A percentile compares a stretch with the other conserved stretches of the same genome.
phyloP scores from a whole-genome alignment of 2,329 filamentous ascomycete genomes.

The Coniella lustricola region DNA sequence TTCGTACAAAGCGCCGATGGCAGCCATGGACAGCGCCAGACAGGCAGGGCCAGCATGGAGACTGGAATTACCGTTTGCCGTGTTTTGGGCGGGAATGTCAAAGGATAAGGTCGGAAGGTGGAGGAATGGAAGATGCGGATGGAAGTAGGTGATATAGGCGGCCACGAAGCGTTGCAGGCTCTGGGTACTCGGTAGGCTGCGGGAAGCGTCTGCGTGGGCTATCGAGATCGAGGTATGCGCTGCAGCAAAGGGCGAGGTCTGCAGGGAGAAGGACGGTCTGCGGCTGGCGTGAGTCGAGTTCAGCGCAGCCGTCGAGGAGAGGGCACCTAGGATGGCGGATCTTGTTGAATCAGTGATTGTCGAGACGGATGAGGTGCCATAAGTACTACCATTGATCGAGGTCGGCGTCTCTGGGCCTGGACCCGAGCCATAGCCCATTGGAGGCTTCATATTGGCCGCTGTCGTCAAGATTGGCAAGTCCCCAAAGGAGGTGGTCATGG shows the following conservation, averaged over 20 bases:
- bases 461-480: too few species aligned
- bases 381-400: conserved; percentile 57
- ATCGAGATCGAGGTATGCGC: conserved; percentile 40
- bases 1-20: conserved; percentile 70
- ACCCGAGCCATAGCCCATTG: conserved; percentile 56
- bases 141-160: conserved; percentile 86
- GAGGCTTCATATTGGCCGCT: conserved; percentile 52
- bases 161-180: conserved; percentile 87
- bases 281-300: conserved; percentile 49
- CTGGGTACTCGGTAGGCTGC: conserved; percentile 67
- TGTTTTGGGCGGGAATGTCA: conserved; percentile 65
- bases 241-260: conserved; percentile 40
- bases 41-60: conserved; percentile 75
- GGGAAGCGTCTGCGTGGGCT: conserved; percentile 20
- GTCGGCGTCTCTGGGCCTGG: conserved; percentile 65
- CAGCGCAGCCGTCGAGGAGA: conserved; percentile 40
- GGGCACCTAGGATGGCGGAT: conserved; percentile 51
- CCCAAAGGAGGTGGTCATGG: too few species aligned
- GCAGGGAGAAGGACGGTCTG: conserved; percentile 57
- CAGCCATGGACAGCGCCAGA: conserved; percentile 78
- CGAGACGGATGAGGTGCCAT: conserved; percentile 51
- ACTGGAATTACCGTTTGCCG: conserved; percentile 53
- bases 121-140: conserved; percentile 90
- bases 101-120: conserved; percentile 90
- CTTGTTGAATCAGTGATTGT: conserved; percentile 61